Percentiles rank a stretch among this genome's conserved stretches.
Conservation (phyloP, 2,329 filamentous ascomycete species). For the Aspergillus brasiliensis region DNA sequence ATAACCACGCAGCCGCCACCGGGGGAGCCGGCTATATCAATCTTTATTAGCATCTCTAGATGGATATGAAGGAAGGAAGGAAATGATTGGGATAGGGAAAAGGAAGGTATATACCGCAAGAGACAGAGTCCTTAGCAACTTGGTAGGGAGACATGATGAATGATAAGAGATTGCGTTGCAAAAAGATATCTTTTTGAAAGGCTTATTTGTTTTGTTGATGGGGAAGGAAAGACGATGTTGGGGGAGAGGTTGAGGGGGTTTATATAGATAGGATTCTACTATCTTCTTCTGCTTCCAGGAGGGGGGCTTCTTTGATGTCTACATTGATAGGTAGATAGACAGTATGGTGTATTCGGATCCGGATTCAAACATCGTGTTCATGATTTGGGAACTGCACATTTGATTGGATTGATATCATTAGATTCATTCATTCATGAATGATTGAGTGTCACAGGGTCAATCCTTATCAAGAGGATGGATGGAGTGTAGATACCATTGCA, state of each 20-base stretch:
- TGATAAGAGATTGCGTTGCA: constrained; percentile 14
- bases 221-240: not conserved
- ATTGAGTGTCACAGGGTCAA: too few relatives aligned
- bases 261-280: not conserved
- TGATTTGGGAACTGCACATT: not conserved
- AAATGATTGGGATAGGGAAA: not conserved
- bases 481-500: too few relatives aligned
- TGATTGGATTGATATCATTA: not conserved
- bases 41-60: not conserved
- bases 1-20: constrained; percentile 35
- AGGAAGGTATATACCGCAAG: constrained; percentile 25
- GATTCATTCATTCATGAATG: not conserved
- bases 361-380: too few relatives aligned
- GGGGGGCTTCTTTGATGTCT: not conserved
- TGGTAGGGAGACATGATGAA: constrained; percentile 31
- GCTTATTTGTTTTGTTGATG: constrained; percentile 13
- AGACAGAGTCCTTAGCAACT: constrained; percentile 21
- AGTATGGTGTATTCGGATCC: not conserved
- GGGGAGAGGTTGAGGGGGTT: not conserved
- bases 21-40: constrained; percentile 25
- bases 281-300: not conserved
- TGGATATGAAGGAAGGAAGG: not conserved
- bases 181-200: constrained; percentile 8
- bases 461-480: too few relatives aligned
- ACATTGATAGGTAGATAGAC: not conserved